Conservation (phyloP, 768 basidiomycete genomes). For the Podaxis sp. region DNA sequence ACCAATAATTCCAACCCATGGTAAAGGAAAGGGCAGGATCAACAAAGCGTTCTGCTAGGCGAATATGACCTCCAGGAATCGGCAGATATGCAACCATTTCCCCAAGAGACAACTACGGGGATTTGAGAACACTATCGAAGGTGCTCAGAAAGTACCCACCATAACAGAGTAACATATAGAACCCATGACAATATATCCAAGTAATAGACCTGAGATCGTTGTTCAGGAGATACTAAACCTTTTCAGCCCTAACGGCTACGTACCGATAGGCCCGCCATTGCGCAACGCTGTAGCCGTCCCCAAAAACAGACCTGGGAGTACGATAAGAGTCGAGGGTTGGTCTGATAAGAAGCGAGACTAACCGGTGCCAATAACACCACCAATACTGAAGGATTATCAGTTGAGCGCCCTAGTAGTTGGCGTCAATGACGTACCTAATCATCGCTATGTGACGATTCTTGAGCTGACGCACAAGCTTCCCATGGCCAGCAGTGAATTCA, state of each 20-base stretch:
- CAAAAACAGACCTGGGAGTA: conserved; percentile 57
- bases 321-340: not conserved
- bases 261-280: conserved; percentile 72
- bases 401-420: not conserved
- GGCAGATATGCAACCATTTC: conserved; percentile 82
- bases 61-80: conserved; percentile 79
- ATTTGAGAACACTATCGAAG: not conserved
- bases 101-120: conserved; percentile 56
- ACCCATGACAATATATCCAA: conserved; percentile 69
- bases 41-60: conserved; percentile 78
- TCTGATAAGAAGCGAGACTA: conserved; percentile 23
- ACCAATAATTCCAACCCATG: conserved; percentile 55
- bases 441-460: conserved; percentile 81
- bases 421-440: conserved; percentile 52
- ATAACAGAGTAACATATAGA: conserved; percentile 71
- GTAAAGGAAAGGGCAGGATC: conserved; percentile 67
- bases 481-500: not conserved
- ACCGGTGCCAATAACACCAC: conserved; percentile 62
- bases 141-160: conserved; percentile 33
- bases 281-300: conserved; percentile 51
- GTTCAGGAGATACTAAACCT: not conserved
- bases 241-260: not conserved
- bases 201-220: conserved; percentile 48
- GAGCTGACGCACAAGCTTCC: conserved; percentile 54
- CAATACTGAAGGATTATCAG: conserved; percentile 40